phyloP scores from a whole-genome alignment of 768 basidiomycete species.

The Russula lepida region DNA sequence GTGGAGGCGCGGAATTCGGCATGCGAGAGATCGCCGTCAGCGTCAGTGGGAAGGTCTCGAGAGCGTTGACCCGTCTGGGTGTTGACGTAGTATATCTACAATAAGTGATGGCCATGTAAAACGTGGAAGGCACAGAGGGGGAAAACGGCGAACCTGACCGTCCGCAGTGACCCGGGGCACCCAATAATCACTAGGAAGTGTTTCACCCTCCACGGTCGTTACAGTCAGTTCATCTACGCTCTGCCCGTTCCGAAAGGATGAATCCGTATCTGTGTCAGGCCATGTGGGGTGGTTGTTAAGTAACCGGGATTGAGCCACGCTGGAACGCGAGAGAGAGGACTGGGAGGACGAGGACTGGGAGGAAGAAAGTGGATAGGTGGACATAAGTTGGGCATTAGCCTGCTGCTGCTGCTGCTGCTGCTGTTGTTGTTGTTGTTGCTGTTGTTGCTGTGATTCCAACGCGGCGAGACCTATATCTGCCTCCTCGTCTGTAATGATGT shows the following conservation, averaged over 20 bases:
- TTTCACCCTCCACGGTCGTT: slow-evolving; percentile 23
- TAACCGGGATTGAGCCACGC: slow-evolving; percentile 19
- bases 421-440: slow-evolving; percentile 5
- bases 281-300: slow-evolving; percentile 46
- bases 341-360: slow-evolving; percentile 24
- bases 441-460: slow-evolving; percentile 31
- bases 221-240: slow-evolving; percentile 28
- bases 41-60: slow-evolving; percentile 73
- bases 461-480: slow-evolving; percentile 57
- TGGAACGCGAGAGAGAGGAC: slow-evolving; percentile 35
- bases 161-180: slow-evolving; percentile 76
- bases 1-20: slow-evolving; percentile 51
- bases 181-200: slow-evolving; percentile 74
- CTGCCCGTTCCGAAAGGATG: slow-evolving; percentile 29
- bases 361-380: slow-evolving; percentile 14
- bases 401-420: too few relatives aligned
- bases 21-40: slow-evolving; percentile 56
- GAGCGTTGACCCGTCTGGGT: slow-evolving; percentile 78
- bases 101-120: not conserved
- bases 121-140: not conserved
- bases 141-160: slow-evolving; percentile 59
- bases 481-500: slow-evolving; percentile 68
- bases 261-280: slow-evolving; percentile 40
- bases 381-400: not conserved
- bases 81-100: slow-evolving; percentile 91